Percentiles rank a stretch among this genome's conserved stretches.
Conservation (phyloP, 23 red algal genomes). For the Gracilaria caudata region DNA sequence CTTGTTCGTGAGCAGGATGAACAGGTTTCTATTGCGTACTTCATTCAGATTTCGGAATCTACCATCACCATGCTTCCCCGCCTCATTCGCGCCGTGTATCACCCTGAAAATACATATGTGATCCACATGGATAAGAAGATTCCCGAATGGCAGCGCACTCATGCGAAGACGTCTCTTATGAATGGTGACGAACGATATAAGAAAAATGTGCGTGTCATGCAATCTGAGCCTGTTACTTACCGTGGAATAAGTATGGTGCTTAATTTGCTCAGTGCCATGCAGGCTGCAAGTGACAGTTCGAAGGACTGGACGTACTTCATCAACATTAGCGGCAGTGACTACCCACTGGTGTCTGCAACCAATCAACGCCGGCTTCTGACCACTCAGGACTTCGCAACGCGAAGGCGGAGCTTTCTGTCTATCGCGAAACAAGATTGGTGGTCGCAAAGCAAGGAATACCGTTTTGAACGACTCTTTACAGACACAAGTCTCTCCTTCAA, state of each 20-base stretch:
- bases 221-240: conserved; percentile 80
- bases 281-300: conserved; percentile 24
- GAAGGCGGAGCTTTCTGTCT: conserved; percentile 68
- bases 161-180: conserved; percentile 41
- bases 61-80: conserved; percentile 62
- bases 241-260: conserved; percentile 82
- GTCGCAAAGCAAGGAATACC: conserved; percentile 47
- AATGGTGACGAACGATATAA: conserved; percentile 27
- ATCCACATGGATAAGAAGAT: conserved; percentile 92
- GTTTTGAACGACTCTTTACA: conserved; percentile 66
- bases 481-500: conserved; percentile 72
- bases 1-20: not conserved
- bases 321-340: conserved; percentile 85
- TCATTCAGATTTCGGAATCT: conserved; percentile 69
- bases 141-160: conserved; percentile 63
- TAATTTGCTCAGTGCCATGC: conserved; percentile 80
- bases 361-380: conserved; percentile 50
- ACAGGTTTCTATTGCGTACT: conserved; percentile 67
- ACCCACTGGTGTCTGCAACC: conserved; percentile 69
- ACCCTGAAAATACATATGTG: conserved; percentile 76
- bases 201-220: conserved; percentile 73
- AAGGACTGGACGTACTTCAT: conserved; percentile 80
- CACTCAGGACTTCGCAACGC: conserved; percentile 22
- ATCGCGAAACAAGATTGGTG: conserved; percentile 49
- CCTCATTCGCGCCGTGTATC: conserved; percentile 56